Evolutionary conservation across 1,284 basidiomycete genomes (phyloP).

Genomic region (Phylloboletellus chloephorus): DNA sequence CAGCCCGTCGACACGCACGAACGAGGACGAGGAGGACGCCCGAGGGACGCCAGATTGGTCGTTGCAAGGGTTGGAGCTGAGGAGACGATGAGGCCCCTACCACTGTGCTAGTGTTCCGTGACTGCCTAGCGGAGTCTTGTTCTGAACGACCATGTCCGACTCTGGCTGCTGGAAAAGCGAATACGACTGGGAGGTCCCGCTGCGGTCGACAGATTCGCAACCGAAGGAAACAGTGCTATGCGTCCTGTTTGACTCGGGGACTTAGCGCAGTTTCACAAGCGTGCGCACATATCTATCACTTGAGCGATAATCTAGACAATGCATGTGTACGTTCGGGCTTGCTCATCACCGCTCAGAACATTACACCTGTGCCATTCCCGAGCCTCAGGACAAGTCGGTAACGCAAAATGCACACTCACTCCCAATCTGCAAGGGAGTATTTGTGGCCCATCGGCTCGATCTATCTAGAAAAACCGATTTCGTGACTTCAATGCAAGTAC

Average conservation of each 20-base stretch:
- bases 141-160: not conserved
- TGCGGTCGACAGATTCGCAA: not conserved
- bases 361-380: not conserved
- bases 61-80: not conserved
- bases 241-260: conserved; percentile 5
- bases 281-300: no score
- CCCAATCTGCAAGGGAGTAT: conserved; percentile 6
- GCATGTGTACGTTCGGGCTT: conserved; percentile 3
- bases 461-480: no score
- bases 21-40: not conserved
- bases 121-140: no score
- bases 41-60: not conserved
- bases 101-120: no score
- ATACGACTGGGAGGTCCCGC: conserved; percentile 6
- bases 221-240: conserved; percentile 4
- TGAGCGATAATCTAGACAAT: conserved; percentile 2
- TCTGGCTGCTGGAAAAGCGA: conserved; percentile 7
- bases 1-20: not conserved
- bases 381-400: not conserved
- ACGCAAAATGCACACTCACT: conserved; percentile 5
- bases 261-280: conserved; percentile 12
- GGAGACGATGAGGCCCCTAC: not conserved
- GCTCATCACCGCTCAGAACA: not conserved
- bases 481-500: no score
- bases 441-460: conserved; percentile 1